Evolutionary conservation across 2,329 filamentous ascomycete genomes (phyloP).

Genomic region (Beauveria varroae): DNA sequence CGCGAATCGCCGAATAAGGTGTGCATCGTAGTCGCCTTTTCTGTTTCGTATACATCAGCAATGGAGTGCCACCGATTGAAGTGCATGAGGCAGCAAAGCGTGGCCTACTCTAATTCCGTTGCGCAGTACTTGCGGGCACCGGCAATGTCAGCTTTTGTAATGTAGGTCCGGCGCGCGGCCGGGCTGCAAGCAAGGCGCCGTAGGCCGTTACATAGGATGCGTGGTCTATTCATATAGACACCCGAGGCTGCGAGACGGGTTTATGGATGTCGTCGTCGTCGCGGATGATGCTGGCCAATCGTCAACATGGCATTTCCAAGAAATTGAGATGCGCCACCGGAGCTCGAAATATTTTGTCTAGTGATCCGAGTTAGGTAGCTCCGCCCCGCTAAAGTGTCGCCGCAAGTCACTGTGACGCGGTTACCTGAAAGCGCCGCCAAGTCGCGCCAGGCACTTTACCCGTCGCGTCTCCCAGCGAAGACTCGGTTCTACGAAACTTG

Average conservation of each 20-base stretch:
- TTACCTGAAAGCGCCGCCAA: constrained; percentile 35
- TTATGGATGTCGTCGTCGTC: neutral
- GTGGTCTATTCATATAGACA: constrained; percentile 32
- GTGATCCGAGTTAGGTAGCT: neutral
- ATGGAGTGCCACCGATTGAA: too few species aligned
- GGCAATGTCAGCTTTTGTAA: constrained; percentile 43
- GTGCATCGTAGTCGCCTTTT: constrained; percentile 82
- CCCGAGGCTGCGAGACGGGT: neutral
- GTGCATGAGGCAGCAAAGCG: neutral
- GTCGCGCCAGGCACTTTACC: constrained; percentile 21
- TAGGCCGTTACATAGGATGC: constrained; percentile 29
- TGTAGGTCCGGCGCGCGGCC: constrained; percentile 32
- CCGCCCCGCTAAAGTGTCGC: constrained; percentile 5
- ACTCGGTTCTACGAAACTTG: neutral
- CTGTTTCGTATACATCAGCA: constrained; percentile 33
- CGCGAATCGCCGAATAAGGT: constrained; percentile 76
- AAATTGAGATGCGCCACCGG: constrained; percentile 13
- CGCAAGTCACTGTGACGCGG: constrained; percentile 17
- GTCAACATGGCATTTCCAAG: constrained; percentile 15
- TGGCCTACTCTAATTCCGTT: constrained; percentile 41
- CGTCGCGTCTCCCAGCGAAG: constrained; percentile 30
- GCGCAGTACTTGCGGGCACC: constrained; percentile 48
- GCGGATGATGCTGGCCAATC: constrained; percentile 12
- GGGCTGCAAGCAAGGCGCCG: constrained; percentile 25
- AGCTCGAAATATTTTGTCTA: constrained; percentile 1